A percentile compares a stretch with the other conserved stretches of the same genome.
These are phyloP conservation scores for Lolium rigidum DNA, from an alignment of 176 grass and related monocot species.

Conservation along the genomic window DNA sequence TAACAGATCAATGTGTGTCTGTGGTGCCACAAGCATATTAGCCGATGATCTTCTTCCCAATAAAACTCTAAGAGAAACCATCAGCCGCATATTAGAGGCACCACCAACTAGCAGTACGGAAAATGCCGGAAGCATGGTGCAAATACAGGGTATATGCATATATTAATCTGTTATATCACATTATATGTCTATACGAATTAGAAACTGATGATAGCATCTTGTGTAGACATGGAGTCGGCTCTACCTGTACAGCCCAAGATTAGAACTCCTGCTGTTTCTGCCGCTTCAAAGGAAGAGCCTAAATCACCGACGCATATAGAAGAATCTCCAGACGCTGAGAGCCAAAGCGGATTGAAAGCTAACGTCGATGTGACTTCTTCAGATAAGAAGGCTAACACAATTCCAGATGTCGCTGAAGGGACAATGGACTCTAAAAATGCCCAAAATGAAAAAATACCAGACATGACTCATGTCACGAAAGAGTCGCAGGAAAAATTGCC, in stretches of 20 bases:
- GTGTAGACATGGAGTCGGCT: slow-evolving; percentile 83
- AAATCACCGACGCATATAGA: slow-evolving; percentile 61
- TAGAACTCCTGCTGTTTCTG: slow-evolving; percentile 79
- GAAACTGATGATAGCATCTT: slow-evolving; percentile 37
- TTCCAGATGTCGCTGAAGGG: slow-evolving; percentile 61
- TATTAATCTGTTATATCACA: slow-evolving; percentile 33
- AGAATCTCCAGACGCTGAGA: slow-evolving; percentile 63
- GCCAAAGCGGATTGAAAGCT: slow-evolving; percentile 55
- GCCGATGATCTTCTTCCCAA: slow-evolving; percentile 97
- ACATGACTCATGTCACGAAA: slow-evolving; percentile 57
- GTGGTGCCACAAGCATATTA: slow-evolving; percentile 89
- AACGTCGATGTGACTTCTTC: slow-evolving; percentile 52
- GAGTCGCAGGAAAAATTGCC: slow-evolving; percentile 65
- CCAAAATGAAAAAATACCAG: slow-evolving; percentile 61
- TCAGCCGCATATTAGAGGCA: slow-evolving; percentile 86
- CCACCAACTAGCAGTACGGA: slow-evolving; percentile 89
- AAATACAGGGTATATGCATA: slow-evolving; percentile 71
- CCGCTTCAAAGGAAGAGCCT: slow-evolving; percentile 81
- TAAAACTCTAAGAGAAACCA: slow-evolving; percentile 93
- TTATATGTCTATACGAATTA: slow-evolving; percentile 7
- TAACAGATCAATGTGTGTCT: slow-evolving; percentile 75
- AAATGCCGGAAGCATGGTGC: slow-evolving; percentile 78
- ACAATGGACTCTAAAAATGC: slow-evolving; percentile 54
- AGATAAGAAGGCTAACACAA: slow-evolving; percentile 53
- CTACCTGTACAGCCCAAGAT: slow-evolving; percentile 66